Conservation (phyloP, 257 asterid species). For the Leonotis leonurus region DNA sequence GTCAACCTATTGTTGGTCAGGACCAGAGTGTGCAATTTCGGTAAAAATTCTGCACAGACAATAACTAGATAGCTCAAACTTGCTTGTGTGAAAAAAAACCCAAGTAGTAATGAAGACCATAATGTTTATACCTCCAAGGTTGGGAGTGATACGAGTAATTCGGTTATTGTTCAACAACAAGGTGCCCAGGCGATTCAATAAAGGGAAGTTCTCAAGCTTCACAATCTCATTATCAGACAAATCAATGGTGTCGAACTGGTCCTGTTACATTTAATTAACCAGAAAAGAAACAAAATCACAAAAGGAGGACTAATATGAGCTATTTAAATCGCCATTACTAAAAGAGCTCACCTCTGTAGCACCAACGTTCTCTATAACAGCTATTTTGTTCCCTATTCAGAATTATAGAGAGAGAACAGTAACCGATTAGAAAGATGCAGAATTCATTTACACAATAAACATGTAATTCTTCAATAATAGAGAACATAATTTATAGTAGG, state of each 20-base stretch:
- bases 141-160: conserved; percentile 90
- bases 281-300: neutral
- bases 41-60: conserved; percentile 71
- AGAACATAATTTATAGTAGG: conserved; percentile 11
- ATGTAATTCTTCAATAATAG: neutral
- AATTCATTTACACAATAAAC: neutral
- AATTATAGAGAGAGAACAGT: neutral
- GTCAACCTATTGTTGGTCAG: conserved; percentile 91
- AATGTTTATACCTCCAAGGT: conserved; percentile 62
- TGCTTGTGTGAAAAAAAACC: neutral
- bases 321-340: neutral
- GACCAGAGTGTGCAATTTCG: conserved; percentile 85
- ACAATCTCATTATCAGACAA: conserved; percentile 98
- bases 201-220: conserved; percentile 88
- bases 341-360: conserved; percentile 74
- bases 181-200: conserved; percentile 78
- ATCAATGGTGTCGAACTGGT: conserved; percentile 94
- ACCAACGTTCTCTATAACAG: conserved; percentile 91
- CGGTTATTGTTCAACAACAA: conserved; percentile 86
- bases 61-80: neutral
- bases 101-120: neutral
- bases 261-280: conserved; percentile 38
- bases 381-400: conserved; percentile 70
- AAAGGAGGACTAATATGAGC: neutral
- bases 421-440: neutral